Evolutionary conservation across 805 yeast genomes (phyloP).

Genomic region (Barnettozyma pratensis): DNA sequence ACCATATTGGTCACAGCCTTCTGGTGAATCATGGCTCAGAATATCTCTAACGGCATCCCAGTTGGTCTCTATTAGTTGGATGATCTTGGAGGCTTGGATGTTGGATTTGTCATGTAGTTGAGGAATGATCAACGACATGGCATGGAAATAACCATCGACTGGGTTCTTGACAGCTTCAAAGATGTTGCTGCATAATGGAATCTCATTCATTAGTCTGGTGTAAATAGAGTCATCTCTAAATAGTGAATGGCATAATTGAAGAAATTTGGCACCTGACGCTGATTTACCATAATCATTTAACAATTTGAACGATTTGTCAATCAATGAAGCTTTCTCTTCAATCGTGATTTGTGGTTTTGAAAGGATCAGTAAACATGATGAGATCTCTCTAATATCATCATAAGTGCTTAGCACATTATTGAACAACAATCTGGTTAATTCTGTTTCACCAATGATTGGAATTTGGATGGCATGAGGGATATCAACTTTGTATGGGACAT

Average conservation of each 20-base stretch:
- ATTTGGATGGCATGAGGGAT: slow-evolving; percentile 46
- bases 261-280: slow-evolving; percentile 73
- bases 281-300: slow-evolving; percentile 51
- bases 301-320: slow-evolving; percentile 28
- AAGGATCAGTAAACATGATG: slow-evolving; percentile 40
- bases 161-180: slow-evolving; percentile 46
- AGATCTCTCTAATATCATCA: slow-evolving; percentile 63
- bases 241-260: slow-evolving; percentile 42
- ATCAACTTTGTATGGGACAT: slow-evolving; percentile 37
- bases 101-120: slow-evolving; percentile 7
- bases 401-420: slow-evolving; percentile 66
- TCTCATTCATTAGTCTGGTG: slow-evolving; percentile 28
- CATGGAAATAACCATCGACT: slow-evolving; percentile 67
- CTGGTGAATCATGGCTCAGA: slow-evolving; percentile 66
- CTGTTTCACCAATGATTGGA: slow-evolving; percentile 32
- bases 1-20: slow-evolving; percentile 48
- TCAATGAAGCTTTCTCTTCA: slow-evolving; percentile 11
- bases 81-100: slow-evolving; percentile 6
- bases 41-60: slow-evolving; percentile 37
- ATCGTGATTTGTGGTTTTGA: slow-evolving; percentile 16
- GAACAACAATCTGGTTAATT: slow-evolving; percentile 43
- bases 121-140: slow-evolving; percentile 44
- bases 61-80: slow-evolving; percentile 21
- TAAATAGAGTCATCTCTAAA: slow-evolving; percentile 29
- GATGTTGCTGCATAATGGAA: slow-evolving; percentile 30